Base-by-base conservation (phyloP, 176 grass and related monocot genomes). In the Bolboschoenus planiculmis region DNA sequence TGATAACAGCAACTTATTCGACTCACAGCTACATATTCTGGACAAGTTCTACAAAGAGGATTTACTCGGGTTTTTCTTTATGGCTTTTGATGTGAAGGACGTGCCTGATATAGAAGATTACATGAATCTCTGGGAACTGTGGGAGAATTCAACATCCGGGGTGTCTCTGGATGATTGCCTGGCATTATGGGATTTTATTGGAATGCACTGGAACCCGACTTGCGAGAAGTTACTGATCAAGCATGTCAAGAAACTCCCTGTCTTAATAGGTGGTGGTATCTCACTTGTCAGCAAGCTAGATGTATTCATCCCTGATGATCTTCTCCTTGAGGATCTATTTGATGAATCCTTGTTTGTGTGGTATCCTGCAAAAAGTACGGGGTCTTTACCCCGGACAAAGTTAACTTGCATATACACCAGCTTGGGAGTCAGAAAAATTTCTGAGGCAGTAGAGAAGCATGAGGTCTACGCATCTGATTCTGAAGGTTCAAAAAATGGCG, bases 251-350 rank as follows among this genome's bases (percentile, higher is more conserved):
- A 92, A 90, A 66, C 84, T 96, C 43, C 93, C 93, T 9, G 84
- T 84, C 5, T 83, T 56, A 15, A 39, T 30, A 0, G 44, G 78
- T 5, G 82, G 78, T 7, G 87, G 64, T 48, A 92, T 92, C 14
- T 53, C 80, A 5, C 89, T 95, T 3, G 46, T 56, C 15, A 60
- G 16, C 2, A 95, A 89, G 74, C 30, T 62, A 10, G 82, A 92
- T 67, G 78, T 87, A 21, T 92, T 95, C 66, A 89, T 95, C 62
- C 86, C 88, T 4, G 90, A 95, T 44, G 93, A 95, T 64, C 86
- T 95, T 44, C 20, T 90, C 5, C 84, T 90, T 1, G 83, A 85
- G 78, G 86, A 90, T 42, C 66, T 95, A 27, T 95, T 95, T n/a
- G 78, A 81, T 10, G 59, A 90, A 11, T 42, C 88, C 10, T 2